phyloP scores from a whole-genome alignment of 176 grass and related monocot genomes.

The Triticum urartu region DNA sequence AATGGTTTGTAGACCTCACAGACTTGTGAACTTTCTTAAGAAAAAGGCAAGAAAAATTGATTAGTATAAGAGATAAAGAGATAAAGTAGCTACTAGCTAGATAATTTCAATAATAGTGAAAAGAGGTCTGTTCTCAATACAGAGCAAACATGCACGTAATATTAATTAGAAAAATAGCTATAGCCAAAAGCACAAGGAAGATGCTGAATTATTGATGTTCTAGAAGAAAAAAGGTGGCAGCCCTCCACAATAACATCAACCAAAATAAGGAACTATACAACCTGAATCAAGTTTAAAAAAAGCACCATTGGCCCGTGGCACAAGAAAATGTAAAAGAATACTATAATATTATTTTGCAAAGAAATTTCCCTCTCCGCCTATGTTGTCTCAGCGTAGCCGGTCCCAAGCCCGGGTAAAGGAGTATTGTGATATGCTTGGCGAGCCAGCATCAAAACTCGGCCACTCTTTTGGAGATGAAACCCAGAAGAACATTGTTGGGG shows the following conservation, averaged over 20 bases:
- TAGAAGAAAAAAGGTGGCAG: background rate
- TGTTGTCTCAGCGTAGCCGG: too few species aligned
- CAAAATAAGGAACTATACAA: background rate
- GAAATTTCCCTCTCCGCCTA: background rate
- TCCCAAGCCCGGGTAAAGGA: too few species aligned
- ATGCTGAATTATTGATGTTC: background rate
- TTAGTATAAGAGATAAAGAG: conserved; percentile 9
- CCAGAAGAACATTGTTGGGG: too few species aligned
- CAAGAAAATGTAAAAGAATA: background rate
- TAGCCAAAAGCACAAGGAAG: background rate
- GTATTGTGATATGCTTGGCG: too few species aligned
- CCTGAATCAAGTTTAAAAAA: background rate
- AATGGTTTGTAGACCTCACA: conserved; percentile 86
- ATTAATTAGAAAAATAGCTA: conserved; percentile 2
- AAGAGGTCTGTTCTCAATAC: background rate
- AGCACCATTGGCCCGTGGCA: background rate
- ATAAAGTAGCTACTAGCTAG: background rate
- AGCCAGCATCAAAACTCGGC: too few species aligned
- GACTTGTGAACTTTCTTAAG: conserved; percentile 74
- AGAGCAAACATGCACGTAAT: background rate
- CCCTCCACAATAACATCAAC: conserved; percentile 1
- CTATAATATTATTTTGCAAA: background rate
- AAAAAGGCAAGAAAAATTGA: conserved; percentile 36
- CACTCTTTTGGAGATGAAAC: too few species aligned
- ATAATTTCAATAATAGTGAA: conserved; percentile 19